phyloP scores from a whole-genome alignment of 208 protist genomes.

The Trypanosomatidae sp. region DNA sequence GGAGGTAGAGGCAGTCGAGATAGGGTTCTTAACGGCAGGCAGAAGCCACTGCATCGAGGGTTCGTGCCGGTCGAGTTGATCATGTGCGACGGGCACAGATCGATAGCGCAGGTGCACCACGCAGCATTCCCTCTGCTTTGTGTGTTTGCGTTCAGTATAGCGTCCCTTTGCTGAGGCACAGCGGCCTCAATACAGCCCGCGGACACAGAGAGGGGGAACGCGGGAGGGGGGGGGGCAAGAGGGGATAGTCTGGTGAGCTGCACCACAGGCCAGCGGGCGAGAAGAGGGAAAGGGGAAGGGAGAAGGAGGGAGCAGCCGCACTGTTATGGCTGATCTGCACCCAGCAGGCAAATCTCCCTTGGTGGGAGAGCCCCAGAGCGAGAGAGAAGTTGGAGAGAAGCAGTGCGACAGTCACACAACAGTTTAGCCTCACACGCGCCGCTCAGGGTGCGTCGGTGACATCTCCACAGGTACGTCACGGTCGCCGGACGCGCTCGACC shows the following conservation, averaged over 20 bases:
- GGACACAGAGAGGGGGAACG: not conserved
- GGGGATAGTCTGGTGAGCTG: not conserved
- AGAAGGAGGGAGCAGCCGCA: not conserved
- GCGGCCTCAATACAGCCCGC: not conserved
- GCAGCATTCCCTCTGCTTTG: not conserved
- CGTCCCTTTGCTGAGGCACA: not conserved
- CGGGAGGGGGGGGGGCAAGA: not conserved
- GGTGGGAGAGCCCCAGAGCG: not conserved
- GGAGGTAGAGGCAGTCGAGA: not conserved
- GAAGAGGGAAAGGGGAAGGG: not conserved
- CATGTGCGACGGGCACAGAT: not conserved
- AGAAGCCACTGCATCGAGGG: not conserved
- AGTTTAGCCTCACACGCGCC: constrained; percentile 40
- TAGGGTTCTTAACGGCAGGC: not conserved
- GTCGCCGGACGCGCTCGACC: constrained; percentile 43
- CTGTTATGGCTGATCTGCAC: not conserved
- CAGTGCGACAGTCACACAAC: not conserved
- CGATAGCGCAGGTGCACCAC: not conserved
- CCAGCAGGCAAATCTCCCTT: constrained; percentile 1
- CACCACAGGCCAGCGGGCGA: not conserved
- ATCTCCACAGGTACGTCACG: constrained; percentile 48
- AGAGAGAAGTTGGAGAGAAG: not conserved
- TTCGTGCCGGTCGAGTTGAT: not conserved
- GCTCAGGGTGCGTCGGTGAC: constrained; percentile 80
- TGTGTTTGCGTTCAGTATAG: not conserved